Conservation (phyloP, 176 grass and related monocot species). For the Oryza australiensis region DNA sequence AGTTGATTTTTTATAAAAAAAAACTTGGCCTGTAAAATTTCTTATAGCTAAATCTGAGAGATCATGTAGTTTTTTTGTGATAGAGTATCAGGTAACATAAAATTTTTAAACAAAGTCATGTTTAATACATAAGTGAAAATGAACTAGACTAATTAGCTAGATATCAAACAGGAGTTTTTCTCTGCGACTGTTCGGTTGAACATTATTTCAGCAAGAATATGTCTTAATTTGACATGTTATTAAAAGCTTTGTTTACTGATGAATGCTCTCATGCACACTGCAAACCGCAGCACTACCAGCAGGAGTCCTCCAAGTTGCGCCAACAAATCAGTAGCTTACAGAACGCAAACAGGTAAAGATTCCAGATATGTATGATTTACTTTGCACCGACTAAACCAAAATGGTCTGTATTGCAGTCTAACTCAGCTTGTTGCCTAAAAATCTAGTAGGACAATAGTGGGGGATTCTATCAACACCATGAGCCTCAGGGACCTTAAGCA, state of each 20-base stretch:
- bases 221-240: background rate
- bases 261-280: conserved; percentile 8
- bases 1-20: background rate
- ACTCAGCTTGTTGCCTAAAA: conserved; percentile 7
- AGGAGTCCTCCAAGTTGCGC: conserved; percentile 82
- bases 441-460: conserved; percentile 58
- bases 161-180: background rate
- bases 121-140: background rate
- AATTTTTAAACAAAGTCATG: background rate
- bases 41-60: background rate
- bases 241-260: background rate
- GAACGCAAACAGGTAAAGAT: conserved; percentile 70
- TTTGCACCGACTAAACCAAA: background rate
- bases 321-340: conserved; percentile 63
- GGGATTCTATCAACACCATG: conserved; percentile 58
- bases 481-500: conserved; percentile 63
- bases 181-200: background rate
- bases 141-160: background rate
- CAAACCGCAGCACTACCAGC: conserved; percentile 70
- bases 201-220: background rate
- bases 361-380: background rate
- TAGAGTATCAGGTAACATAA: background rate
- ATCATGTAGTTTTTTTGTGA: background rate
- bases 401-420: background rate
- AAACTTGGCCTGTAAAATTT: background rate